Conservation (phyloP, 306 rosid species). For the barrel medic (Medicago truncatula) region MtrunA17r5.0-ANR NC_053047.1:18735501-18736000, state of each 20-base stretch:
- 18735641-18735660: slow-evolving; percentile 24
- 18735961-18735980: too few species aligned
- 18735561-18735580: not conserved
- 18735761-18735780: slow-evolving; percentile 1
- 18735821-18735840: not conserved
- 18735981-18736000: too few species aligned
- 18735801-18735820: slow-evolving; percentile 2
- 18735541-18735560: slow-evolving; percentile 6
- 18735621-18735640: slow-evolving; percentile 7
- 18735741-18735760: too few species aligned
- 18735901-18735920: too few species aligned
- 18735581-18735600: not conserved
- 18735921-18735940: too few species aligned
- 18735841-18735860: too few species aligned
- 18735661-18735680: slow-evolving; percentile 19
- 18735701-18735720: not conserved
- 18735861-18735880: too few species aligned
- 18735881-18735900: too few species aligned
- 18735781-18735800: not conserved
- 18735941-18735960: too few species aligned
- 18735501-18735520: not conserved
- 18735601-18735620: not conserved
- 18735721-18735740: slow-evolving; percentile 9
- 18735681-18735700: slow-evolving; percentile 13
- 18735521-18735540: not conserved